Evolutionary conservation across 192 early-diverging fungal genomes (phyloP).

Genomic region (Coemansia sp.): DNA sequence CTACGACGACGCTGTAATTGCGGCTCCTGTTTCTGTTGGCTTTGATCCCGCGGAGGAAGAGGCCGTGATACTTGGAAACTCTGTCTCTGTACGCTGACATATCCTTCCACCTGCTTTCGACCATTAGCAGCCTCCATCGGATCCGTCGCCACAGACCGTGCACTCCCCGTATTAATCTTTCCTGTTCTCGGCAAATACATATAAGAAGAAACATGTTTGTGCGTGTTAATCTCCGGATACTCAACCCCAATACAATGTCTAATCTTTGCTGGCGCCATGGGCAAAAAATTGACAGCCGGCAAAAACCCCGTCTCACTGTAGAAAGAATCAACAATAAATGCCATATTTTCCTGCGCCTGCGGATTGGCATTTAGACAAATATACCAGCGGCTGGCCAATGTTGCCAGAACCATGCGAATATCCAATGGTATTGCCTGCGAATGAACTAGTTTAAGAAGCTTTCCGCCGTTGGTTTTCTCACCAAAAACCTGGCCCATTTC

Average conservation of each 20-base stretch:
- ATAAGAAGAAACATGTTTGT: not conserved
- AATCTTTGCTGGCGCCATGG: slow-evolving; percentile 1
- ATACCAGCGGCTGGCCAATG: slow-evolving; percentile 31
- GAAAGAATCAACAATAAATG: slow-evolving; percentile 26
- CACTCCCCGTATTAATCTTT: slow-evolving; percentile 8
- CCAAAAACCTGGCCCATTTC: slow-evolving; percentile 12
- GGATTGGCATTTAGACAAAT: not conserved
- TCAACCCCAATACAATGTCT: not conserved
- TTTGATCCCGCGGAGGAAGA: too few relatives aligned
- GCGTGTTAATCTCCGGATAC: not conserved
- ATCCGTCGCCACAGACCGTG: too few relatives aligned
- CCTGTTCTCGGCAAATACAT: slow-evolving; percentile 9
- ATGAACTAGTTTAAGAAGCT: slow-evolving; percentile 10
- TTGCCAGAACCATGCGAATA: slow-evolving; percentile 20
- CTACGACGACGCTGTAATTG: too few relatives aligned
- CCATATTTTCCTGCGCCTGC: slow-evolving; percentile 8
- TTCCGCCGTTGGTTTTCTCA: slow-evolving; percentile 4
- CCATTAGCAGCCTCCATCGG: too few relatives aligned
- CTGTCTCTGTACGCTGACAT: too few relatives aligned
- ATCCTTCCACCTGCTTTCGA: too few relatives aligned
- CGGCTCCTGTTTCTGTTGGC: too few relatives aligned
- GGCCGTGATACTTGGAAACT: too few relatives aligned
- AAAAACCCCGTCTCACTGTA: slow-evolving; percentile 5
- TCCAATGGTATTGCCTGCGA: slow-evolving; percentile 12
- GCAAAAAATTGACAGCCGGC: slow-evolving; percentile 16